Conservation (phyloP, 345 rosid species). For the Clausena lansium region DNA sequence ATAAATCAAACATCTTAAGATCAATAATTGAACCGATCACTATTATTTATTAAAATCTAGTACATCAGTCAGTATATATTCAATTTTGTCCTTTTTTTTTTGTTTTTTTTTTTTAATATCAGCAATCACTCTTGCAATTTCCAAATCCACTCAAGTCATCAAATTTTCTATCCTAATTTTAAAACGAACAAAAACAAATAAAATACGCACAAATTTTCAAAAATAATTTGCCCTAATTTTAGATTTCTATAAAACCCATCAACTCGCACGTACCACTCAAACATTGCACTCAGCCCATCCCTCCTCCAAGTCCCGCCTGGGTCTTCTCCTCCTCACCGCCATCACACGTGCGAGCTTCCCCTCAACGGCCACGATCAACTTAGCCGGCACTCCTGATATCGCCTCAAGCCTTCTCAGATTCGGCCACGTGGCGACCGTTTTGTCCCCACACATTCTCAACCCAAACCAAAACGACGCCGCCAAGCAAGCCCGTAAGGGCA, state of each 20-base stretch:
- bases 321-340: conserved; percentile 6
- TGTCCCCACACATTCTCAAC: conserved; percentile 20
- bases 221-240: not conserved
- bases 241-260: not conserved
- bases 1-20: not conserved
- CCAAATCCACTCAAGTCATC: not conserved
- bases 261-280: conserved; percentile 7
- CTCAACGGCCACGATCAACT: conserved; percentile 39
- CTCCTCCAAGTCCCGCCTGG: conserved; percentile 24
- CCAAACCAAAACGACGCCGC: conserved; percentile 53
- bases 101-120: not conserved
- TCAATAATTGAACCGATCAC: no score
- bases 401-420: conserved; percentile 35
- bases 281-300: conserved; percentile 46
- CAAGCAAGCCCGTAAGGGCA: conserved; percentile 31
- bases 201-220: not conserved
- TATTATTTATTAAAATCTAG: not conserved
- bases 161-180: not conserved
- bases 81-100: no score
- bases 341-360: conserved; percentile 23
- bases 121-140: not conserved
- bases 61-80: not conserved
- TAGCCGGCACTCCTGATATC: conserved; percentile 38
- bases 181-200: not conserved
- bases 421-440: conserved; percentile 23